Conservation (phyloP, 352 stramenopile genomes). For the Hyaloperonospora arabidopsidis region DNA sequence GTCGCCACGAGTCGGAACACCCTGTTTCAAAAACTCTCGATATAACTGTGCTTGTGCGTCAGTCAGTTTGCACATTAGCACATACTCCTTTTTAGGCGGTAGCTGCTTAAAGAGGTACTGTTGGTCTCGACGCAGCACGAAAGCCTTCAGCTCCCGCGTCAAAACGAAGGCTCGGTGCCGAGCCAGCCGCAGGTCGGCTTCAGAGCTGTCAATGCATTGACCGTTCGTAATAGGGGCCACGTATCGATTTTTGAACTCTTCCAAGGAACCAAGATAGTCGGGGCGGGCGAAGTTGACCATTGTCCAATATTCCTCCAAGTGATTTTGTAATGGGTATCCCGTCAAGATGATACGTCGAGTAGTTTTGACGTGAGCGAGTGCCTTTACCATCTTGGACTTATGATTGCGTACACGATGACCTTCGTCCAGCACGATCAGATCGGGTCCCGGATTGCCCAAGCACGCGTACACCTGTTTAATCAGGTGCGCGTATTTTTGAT, state of each 20-base stretch:
- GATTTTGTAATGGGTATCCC: conserved; percentile 93
- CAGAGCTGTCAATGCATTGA: conserved; percentile 73
- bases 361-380: conserved; percentile 70
- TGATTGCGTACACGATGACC: conserved; percentile 83
- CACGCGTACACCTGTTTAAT: conserved; percentile 63
- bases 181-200: conserved; percentile 57
- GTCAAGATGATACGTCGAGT: conserved; percentile 89
- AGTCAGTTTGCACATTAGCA: conserved; percentile 77
- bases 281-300: conserved; percentile 88
- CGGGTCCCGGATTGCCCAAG: conserved; percentile 62
- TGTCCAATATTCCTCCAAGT: conserved; percentile 90
- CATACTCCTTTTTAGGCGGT: conserved; percentile 85
- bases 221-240: conserved; percentile 85
- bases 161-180: conserved; percentile 70
- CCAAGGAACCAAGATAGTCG: conserved; percentile 66
- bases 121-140: conserved; percentile 82
- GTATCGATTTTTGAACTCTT: conserved; percentile 88
- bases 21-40: conserved; percentile 50
- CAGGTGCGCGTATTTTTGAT: conserved; percentile 48
- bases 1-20: conserved; percentile 50
- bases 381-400: conserved; percentile 88
- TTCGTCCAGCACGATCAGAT: conserved; percentile 86
- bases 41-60: conserved; percentile 71
- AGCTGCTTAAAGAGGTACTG: conserved; percentile 79
- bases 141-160: conserved; percentile 69